Conservation (phyloP, 257 asterid species). For the Solanum ossicruentum region DNA sequence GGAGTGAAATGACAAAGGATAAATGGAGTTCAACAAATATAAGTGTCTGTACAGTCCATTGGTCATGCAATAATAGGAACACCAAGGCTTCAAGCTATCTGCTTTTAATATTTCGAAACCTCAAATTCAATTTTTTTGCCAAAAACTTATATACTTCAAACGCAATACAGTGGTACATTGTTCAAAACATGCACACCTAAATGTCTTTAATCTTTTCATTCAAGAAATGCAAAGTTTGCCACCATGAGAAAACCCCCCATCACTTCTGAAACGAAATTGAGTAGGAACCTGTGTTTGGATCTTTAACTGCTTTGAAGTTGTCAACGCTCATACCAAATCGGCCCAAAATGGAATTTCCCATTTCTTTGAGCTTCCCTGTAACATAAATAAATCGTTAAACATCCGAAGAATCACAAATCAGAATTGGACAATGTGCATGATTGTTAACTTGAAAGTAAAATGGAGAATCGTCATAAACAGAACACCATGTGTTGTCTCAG, state of each 20-base stretch:
- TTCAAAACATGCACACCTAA: neutral
- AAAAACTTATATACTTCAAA: neutral
- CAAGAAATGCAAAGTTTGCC: neutral
- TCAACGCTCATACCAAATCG: conserved; percentile 92
- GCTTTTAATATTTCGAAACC: neutral
- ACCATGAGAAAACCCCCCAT: neutral
- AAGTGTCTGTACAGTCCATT: neutral
- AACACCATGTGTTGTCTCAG: neutral
- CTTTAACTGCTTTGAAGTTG: conserved; percentile 86
- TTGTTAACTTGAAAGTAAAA: neutral
- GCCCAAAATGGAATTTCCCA: conserved; percentile 84
- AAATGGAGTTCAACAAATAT: neutral
- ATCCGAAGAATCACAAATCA: neutral
- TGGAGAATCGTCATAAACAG: neutral
- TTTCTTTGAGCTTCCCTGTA: conserved; percentile 78
- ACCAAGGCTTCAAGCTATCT: neutral
- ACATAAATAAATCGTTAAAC: neutral
- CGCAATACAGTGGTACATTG: too few relatives aligned
- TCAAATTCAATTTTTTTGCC: neutral
- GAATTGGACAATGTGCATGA: neutral
- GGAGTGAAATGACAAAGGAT: neutral
- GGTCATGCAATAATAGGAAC: neutral
- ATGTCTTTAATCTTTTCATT: neutral
- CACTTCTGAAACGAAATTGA: conserved; percentile 49
- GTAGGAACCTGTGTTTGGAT: conserved; percentile 86